These are phyloP conservation scores for Xylaria sp. DNA, from an alignment of 2,329 filamentous ascomycete species.

Conservation along the genomic window DNA sequence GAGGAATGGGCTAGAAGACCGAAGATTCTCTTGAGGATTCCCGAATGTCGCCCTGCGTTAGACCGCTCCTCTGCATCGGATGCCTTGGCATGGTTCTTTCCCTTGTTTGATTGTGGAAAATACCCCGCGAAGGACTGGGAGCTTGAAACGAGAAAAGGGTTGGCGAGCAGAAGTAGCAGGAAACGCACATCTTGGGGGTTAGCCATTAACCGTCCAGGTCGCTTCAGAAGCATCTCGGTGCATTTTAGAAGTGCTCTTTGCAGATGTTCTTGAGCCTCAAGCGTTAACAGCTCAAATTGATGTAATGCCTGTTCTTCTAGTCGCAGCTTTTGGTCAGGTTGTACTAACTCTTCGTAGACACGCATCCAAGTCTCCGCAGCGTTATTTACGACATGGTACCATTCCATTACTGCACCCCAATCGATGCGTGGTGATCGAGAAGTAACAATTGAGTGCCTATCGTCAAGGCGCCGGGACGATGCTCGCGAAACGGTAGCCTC, in stretches of 20 bases:
- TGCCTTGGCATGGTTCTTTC: conserved; percentile 32
- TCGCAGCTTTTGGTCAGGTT: conserved; percentile 48
- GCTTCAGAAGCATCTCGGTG: conserved; percentile 81
- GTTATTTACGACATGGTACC: conserved; percentile 78
- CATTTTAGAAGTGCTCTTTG: conserved; percentile 79
- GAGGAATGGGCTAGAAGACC: conserved; percentile 82
- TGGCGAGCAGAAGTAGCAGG: conserved; percentile 80
- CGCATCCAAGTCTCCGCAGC: conserved; percentile 75
- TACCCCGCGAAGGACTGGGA: conserved; percentile 56
- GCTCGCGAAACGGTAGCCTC: conserved; percentile 50
- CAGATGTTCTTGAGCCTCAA: conserved; percentile 73
- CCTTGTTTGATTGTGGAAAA: conserved; percentile 50
- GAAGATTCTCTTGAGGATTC: conserved; percentile 85
- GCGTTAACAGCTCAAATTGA: conserved; percentile 60
- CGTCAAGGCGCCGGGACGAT: conserved; percentile 51
- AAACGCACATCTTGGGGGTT: conserved; percentile 79
- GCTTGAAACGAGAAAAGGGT: conserved; percentile 74
- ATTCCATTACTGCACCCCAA: conserved; percentile 76
- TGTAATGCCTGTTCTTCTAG: conserved; percentile 54
- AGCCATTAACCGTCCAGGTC: conserved; percentile 76
- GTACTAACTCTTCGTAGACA: conserved; percentile 65
- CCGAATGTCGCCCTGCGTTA: conserved; percentile 73
- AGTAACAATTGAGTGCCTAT: conserved; percentile 58
- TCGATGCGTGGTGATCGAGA: conserved; percentile 76
- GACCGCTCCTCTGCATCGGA: conserved; percentile 39